Evolutionary conservation across 768 basidiomycete genomes (phyloP).

Genomic region (Xerocomus brunneocitrinus): DNA sequence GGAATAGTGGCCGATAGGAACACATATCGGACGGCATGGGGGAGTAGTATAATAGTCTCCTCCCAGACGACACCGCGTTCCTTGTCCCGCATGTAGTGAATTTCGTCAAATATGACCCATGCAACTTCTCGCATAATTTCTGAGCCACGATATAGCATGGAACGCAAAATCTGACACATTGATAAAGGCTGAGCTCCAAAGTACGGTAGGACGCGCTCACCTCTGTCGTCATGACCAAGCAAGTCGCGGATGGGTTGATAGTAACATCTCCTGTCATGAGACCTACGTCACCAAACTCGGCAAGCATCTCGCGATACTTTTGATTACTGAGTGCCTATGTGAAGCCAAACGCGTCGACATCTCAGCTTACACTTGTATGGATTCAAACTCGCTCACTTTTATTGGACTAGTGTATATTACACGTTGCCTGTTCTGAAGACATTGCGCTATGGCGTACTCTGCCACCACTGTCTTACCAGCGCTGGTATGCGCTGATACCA

Average conservation of each 20-base stretch:
- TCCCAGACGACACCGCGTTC: constrained; percentile 99
- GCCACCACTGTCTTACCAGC: constrained; percentile 99
- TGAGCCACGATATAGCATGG: constrained; percentile 97
- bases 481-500: constrained; percentile 98
- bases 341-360: constrained; percentile 14
- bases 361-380: constrained; percentile 9
- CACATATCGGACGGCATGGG: constrained; percentile 94
- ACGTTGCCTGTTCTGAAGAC: constrained; percentile 87
- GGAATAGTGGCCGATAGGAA: constrained; percentile 99
- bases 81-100: constrained; percentile 99
- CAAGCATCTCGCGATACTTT: constrained; percentile 97
- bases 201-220: constrained; percentile 37
- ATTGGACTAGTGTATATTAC: constrained; percentile 99
- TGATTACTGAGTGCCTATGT: constrained; percentile 93
- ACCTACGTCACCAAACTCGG: constrained; percentile 96
- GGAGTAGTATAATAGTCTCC: constrained; percentile 95
- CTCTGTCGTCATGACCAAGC: constrained; percentile 99
- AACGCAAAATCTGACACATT: constrained; percentile 77
- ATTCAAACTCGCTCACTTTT: constrained; percentile 62
- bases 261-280: constrained; percentile 99
- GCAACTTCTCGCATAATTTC: constrained; percentile 99
- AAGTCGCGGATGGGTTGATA: constrained; percentile 94
- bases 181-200: background rate
- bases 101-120: constrained; percentile 99
- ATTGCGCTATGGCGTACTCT: constrained; percentile 98